These are phyloP conservation scores for Houttuynia cordata DNA, from an alignment of 164 flowering plant species.

Conservation along the genomic window DNA sequence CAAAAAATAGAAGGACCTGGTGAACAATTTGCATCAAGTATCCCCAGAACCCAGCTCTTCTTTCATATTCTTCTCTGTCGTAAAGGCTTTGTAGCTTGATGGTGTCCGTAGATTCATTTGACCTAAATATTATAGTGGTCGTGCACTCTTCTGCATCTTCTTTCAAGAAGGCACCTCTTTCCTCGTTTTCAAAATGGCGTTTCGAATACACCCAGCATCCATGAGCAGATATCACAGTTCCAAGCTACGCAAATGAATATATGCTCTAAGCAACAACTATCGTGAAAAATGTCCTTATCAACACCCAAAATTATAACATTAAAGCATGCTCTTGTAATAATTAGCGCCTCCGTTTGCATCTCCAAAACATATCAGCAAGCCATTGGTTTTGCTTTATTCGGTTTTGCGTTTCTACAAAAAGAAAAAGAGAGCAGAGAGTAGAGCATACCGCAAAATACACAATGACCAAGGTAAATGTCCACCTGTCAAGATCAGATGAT, in stretches of 20 bases:
- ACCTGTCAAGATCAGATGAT: constrained; percentile 31
- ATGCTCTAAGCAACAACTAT: not conserved
- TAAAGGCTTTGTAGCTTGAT: constrained; percentile 24
- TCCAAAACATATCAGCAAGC: not conserved
- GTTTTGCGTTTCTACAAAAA: not conserved
- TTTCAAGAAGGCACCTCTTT: constrained; percentile 3
- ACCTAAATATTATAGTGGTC: constrained; percentile 6
- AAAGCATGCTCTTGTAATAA: not conserved
- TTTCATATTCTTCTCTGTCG: constrained; percentile 16
- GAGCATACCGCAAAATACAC: constrained; percentile 61
- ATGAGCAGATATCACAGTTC: constrained; percentile 33
- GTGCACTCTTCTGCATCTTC: constrained; percentile 11
- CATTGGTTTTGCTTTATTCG: not conserved
- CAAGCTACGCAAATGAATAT: constrained; percentile 24
- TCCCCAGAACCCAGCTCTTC: constrained; percentile 45
- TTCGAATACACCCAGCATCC: constrained; percentile 25
- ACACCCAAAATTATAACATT: not conserved
- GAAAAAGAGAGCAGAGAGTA: not conserved
- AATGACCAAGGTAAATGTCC: constrained; percentile 71
- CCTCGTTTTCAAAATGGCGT: constrained; percentile 5
- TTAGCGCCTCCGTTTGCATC: too few species aligned
- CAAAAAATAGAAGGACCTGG: constrained; percentile 23
- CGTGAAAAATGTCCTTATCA: not conserved
- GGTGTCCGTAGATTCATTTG: constrained; percentile 11
- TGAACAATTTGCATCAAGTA: constrained; percentile 36